phyloP scores from a whole-genome alignment of 208 protist species.

The Porcisia deanei region DNA sequence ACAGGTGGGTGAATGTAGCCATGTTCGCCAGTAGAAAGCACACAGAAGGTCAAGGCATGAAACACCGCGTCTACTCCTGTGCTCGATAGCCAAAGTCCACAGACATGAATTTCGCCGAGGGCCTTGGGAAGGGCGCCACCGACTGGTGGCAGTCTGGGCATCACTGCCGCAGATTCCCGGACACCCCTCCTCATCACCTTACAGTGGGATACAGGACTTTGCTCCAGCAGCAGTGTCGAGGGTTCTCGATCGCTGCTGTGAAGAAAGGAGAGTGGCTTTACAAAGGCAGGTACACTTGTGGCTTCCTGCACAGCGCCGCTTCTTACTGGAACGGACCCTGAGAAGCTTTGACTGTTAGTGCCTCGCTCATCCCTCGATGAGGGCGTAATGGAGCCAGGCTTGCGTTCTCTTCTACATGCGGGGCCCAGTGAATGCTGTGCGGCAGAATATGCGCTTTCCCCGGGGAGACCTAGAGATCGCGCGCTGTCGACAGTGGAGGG shows the following conservation, averaged over 20 bases:
- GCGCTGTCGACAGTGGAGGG: slow-evolving; percentile 2
- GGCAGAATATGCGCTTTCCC: background rate
- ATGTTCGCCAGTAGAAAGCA: slow-evolving; percentile 61
- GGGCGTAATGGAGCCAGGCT: background rate
- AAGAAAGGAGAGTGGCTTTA: background rate
- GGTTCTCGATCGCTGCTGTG: background rate
- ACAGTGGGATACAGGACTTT: background rate
- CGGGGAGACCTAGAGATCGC: background rate
- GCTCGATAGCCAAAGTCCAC: slow-evolving; percentile 42
- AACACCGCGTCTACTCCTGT: slow-evolving; percentile 53
- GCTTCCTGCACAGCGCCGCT: background rate
- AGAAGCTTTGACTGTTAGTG: background rate
- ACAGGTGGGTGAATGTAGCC: slow-evolving; percentile 56
- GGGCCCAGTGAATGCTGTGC: too few species aligned
- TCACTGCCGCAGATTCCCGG: background rate
- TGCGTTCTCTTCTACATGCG: background rate
- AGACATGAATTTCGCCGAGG: slow-evolving; percentile 28
- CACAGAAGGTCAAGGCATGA: slow-evolving; percentile 68
- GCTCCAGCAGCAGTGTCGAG: background rate
- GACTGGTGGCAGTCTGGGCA: slow-evolving; percentile 4
- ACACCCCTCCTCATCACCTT: background rate
- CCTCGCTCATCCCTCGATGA: background rate
- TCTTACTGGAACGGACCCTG: background rate
- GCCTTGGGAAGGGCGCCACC: background rate
- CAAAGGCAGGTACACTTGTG: background rate